Evolutionary conservation across 1,284 basidiomycete genomes (phyloP).

Genomic region (Bjerkandera adusta): DNA sequence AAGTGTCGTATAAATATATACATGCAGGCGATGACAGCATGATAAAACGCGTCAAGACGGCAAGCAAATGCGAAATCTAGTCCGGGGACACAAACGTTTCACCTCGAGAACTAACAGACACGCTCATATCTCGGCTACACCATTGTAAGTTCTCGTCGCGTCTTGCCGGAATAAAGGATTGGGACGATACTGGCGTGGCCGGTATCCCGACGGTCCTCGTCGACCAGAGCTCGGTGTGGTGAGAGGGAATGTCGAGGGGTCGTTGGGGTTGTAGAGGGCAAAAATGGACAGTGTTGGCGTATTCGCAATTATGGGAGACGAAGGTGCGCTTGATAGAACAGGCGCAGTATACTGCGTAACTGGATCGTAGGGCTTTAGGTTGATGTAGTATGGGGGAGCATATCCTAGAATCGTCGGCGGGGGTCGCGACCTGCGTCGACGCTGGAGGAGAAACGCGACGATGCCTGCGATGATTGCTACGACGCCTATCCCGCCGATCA

Average conservation of each 20-base stretch:
- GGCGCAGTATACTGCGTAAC: background rate
- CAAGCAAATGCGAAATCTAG: too few relatives aligned
- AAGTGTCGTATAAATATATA: too few relatives aligned
- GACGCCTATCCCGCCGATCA: constrained; percentile 13
- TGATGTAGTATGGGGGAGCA: background rate
- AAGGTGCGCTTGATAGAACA: background rate
- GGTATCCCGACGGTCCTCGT: background rate
- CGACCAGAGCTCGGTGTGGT: too few relatives aligned
- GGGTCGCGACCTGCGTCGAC: background rate
- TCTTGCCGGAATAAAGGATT: background rate
- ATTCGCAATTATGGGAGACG: background rate
- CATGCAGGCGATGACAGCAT: too few relatives aligned
- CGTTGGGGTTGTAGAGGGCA: constrained; percentile 14
- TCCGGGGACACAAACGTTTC: too few relatives aligned
- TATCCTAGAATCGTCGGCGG: background rate
- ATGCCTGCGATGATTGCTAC: constrained; percentile 4
- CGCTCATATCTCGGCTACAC: constrained; percentile 11
- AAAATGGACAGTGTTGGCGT: too few relatives aligned
- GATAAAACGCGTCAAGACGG: too few relatives aligned
- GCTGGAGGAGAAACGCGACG: too few relatives aligned
- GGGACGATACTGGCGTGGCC: constrained; percentile 2
- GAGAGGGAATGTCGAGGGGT: constrained; percentile 11
- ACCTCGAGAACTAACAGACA: too few relatives aligned
- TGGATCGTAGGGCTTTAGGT: background rate
- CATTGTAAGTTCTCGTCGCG: constrained; percentile 8